Percentiles rank a stretch among this genome's conserved stretches.
Conservation (phyloP, 768 basidiomycete species). For the Suillus sp. region DNA sequence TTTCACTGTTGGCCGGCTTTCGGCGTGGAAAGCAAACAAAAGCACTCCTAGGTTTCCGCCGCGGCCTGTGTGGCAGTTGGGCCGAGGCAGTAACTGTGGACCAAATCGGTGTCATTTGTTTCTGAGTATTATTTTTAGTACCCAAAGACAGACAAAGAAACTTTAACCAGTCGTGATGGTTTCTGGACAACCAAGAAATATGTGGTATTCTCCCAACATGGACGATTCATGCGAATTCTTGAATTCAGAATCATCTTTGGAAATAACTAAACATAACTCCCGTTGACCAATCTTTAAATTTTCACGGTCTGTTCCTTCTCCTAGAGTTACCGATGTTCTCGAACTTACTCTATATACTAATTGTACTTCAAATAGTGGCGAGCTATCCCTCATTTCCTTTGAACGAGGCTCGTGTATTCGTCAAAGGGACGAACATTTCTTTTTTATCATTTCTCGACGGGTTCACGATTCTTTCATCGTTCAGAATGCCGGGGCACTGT, state of each 20-base stretch:
- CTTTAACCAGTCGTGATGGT: background rate
- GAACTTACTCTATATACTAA: background rate
- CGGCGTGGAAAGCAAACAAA: background rate
- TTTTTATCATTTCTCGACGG: background rate
- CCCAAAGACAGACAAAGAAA: background rate
- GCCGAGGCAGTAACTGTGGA: background rate
- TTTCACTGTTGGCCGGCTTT: background rate
- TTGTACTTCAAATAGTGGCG: background rate
- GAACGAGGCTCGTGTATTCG: background rate
- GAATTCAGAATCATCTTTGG: background rate
- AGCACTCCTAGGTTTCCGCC: background rate
- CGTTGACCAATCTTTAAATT: background rate
- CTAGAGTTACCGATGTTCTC: background rate
- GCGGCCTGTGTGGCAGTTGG: background rate
- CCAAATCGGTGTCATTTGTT: background rate
- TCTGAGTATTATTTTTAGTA: conserved; percentile 1
- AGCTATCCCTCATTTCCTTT: background rate
- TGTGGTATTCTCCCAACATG: background rate
- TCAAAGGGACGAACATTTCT: background rate
- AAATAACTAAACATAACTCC: background rate
- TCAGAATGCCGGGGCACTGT: background rate
- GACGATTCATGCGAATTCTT: background rate
- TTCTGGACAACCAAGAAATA: background rate
- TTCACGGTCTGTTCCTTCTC: background rate
- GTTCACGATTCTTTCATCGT: background rate